Conservation (phyloP, 1,284 basidiomycete genomes). For the Bondarzewia mesenterica region DNA sequence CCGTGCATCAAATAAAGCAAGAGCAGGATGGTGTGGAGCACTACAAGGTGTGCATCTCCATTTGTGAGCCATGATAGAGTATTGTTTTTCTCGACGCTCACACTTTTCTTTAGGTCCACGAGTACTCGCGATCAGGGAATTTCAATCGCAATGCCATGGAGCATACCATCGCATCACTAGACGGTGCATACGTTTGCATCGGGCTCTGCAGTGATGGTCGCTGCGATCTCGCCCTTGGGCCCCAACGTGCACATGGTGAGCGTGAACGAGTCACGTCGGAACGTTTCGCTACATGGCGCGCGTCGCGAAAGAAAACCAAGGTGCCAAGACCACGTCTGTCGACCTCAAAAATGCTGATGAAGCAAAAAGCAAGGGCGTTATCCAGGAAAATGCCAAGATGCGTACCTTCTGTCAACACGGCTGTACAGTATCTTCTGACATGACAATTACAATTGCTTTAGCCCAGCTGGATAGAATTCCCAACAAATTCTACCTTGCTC, state of each 20-base stretch:
- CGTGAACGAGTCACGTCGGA: constrained; percentile 88
- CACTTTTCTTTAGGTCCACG: constrained; percentile 57
- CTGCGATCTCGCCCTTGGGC: constrained; percentile 72
- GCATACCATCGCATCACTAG: constrained; percentile 62
- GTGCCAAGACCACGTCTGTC: constrained; percentile 72
- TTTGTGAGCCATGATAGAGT: no score
- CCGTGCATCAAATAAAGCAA: no score
- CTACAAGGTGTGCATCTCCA: constrained; percentile 68
- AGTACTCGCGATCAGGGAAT: constrained; percentile 88
- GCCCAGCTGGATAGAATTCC: constrained; percentile 96
- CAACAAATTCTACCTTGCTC: constrained; percentile 92
- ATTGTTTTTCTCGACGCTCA: not conserved
- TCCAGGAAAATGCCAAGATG: constrained; percentile 79
- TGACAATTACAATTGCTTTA: constrained; percentile 24
- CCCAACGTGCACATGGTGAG: constrained; percentile 76
- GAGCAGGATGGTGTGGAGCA: constrained; percentile 78
- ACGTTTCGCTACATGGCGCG: constrained; percentile 82
- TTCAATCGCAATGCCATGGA: constrained; percentile 85
- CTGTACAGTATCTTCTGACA: not conserved
- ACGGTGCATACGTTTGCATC: constrained; percentile 79
- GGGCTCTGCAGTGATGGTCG: constrained; percentile 83
- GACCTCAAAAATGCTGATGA: constrained; percentile 71
- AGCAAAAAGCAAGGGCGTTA: constrained; percentile 53
- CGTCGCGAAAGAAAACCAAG: constrained; percentile 69
- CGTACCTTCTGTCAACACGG: not conserved